These are phyloP conservation scores for Tolypocladium album DNA, from an alignment of 2,329 filamentous ascomycete species.

Conservation along the genomic window DNA sequence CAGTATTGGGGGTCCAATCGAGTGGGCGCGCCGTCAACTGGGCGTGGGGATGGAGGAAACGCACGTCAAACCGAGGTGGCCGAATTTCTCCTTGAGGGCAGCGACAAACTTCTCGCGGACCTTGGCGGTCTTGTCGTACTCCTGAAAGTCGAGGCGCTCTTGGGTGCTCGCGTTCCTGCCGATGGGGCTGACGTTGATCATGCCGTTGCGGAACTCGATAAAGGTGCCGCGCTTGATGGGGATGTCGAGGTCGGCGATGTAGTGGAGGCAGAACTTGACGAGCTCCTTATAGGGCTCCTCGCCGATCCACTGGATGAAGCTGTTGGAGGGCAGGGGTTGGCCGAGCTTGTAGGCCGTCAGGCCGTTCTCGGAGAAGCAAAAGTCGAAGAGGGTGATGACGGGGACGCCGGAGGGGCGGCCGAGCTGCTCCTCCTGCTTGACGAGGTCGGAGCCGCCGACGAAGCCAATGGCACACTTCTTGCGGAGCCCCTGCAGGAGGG, in stretches of 20 bases:
- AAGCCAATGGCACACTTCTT: slow-evolving; percentile 83
- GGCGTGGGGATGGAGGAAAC: slow-evolving; percentile 20
- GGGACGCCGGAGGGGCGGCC: slow-evolving; percentile 50
- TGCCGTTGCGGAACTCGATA: slow-evolving; percentile 82
- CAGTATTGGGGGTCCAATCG: not conserved
- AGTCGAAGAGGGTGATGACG: slow-evolving; percentile 88
- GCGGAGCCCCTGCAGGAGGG: slow-evolving; percentile 67
- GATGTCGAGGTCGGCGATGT: slow-evolving; percentile 74
- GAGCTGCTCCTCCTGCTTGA: slow-evolving; percentile 94
- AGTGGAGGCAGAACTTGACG: slow-evolving; percentile 66
- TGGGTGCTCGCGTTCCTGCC: slow-evolving; percentile 74
- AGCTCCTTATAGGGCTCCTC: slow-evolving; percentile 74
- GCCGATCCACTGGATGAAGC: slow-evolving; percentile 87
- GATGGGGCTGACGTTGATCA: slow-evolving; percentile 78
- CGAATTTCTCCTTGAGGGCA: slow-evolving; percentile 15
- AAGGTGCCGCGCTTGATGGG: slow-evolving; percentile 79
- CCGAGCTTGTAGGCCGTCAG: slow-evolving; percentile 84
- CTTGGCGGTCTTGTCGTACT: slow-evolving; percentile 67
- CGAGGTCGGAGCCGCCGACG: slow-evolving; percentile 85
- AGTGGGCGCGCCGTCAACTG: not conserved
- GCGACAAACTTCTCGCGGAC: slow-evolving; percentile 63
- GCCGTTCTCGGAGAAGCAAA: slow-evolving; percentile 95
- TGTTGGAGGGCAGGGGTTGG: slow-evolving; percentile 61
- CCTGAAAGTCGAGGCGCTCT: slow-evolving; percentile 75
- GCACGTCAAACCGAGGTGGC: slow-evolving; percentile 73